phyloP scores from a whole-genome alignment of 345 rosid species.

The Sapria himalayana region DNA sequence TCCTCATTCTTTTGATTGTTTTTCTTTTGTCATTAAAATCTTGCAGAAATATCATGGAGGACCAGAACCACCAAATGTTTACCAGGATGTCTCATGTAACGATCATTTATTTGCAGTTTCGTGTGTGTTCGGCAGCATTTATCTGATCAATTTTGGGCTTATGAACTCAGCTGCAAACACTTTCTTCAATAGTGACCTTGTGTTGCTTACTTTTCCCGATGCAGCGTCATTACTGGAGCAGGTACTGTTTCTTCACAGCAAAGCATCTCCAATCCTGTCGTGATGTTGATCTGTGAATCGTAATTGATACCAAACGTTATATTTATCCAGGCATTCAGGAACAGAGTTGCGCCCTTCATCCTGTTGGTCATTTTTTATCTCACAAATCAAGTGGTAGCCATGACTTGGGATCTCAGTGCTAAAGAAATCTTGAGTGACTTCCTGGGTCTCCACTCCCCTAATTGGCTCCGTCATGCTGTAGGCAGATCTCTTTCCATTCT shows the following conservation, averaged over 20 bases:
- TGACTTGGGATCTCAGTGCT: constrained; percentile 70
- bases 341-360: constrained; percentile 33
- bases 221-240: constrained; percentile 78
- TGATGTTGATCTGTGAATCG: no score
- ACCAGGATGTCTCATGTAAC: constrained; percentile 42
- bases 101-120: constrained; percentile 55
- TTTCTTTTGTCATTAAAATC: constrained; percentile 4
- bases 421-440: constrained; percentile 56
- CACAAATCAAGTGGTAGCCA: constrained; percentile 52
- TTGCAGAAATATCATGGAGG: constrained; percentile 36
- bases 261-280: no score
- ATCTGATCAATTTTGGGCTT: constrained; percentile 49
- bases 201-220: constrained; percentile 72
- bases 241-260: constrained; percentile 30
- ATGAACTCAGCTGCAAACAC: constrained; percentile 71
- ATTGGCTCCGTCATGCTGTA: constrained; percentile 83
- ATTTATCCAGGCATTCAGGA: constrained; percentile 66
- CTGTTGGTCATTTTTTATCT: constrained; percentile 42
- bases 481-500: constrained; percentile 59
- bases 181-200: constrained; percentile 52
- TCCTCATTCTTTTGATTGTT: no score
- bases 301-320: no score
- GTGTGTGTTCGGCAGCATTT: constrained; percentile 52
- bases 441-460: constrained; percentile 61
- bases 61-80: constrained; percentile 17